Base-by-base conservation (phyloP, 2,329 filamentous ascomycete species). In the Hymenoscyphus scutula region DNA sequence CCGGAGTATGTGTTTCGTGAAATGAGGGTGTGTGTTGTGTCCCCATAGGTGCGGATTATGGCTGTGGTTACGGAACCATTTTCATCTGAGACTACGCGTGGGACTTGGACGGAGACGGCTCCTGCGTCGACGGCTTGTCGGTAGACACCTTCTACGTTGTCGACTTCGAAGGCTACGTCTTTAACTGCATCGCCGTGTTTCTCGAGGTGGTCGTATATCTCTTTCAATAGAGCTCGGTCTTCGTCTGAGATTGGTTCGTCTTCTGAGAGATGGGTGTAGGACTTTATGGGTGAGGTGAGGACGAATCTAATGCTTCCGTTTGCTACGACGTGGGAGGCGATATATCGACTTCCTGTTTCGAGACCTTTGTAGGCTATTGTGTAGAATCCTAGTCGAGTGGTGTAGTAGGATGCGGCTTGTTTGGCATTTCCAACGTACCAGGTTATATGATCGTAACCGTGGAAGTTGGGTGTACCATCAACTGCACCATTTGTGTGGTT, bases 391-490 rank as follows among this genome's bases (percentile, higher is more conserved):
- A 97, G 92, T 68, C 92, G 89, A 11, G 86, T 88, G 69, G 89
- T 88, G 79, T 97, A 97, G 79, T 91, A 97, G 15, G 89, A 84
- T 45, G 93, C 93, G 2, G 92, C 91, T 80, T 97, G 93, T 79
- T 97, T 97, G 71, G 94, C 93, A 75, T 98, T 98, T 74, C 93
- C 92, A 32, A 97, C 94, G 80, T 92, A 97, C 93, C 93, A 97
- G 69, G 92, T 93, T 62, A 97, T 85, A 77, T 97, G 91, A 78
- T 97, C 91, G 76, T 97, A 97, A 73, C 91, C 92, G 65, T 86
- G 85, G 79, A 96, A 93, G 74, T 82, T 83, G 71, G 76, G 77
- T 65, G 70, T 78, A 30, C 62, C 78, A 70, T 83, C 80, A 55
- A 85, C 79, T 64, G 82, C 80, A 70, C 80, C 83, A 70, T 84